phyloP scores from a whole-genome alignment of 371 early-diverging fungal species.

The Apophysomyces ossiformis region DNA sequence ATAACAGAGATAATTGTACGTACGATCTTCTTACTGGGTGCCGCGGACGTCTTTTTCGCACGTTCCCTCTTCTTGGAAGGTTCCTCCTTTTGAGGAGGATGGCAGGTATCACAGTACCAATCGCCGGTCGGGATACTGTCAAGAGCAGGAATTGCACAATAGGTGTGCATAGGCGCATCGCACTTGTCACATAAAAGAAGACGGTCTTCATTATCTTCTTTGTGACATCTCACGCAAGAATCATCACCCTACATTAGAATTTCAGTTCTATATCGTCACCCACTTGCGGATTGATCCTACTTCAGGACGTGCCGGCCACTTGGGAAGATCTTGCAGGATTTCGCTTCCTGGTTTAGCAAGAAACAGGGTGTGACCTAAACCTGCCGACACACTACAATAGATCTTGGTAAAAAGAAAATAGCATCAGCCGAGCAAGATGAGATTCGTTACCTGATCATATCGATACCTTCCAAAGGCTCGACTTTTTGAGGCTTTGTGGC shows the following conservation, averaged over 20 bases:
- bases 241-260: conserved; percentile 33
- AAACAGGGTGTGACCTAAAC: conserved; percentile 46
- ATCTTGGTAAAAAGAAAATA: conserved; percentile 1
- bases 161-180: conserved; percentile 55
- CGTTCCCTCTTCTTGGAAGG: neutral
- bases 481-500: conserved; percentile 48
- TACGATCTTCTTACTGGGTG: neutral
- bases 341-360: conserved; percentile 46
- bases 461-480: conserved; percentile 45
- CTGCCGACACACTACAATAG: conserved; percentile 31
- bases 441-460: conserved; percentile 26
- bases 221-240: conserved; percentile 51
- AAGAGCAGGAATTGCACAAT: conserved; percentile 55
- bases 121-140: conserved; percentile 30
- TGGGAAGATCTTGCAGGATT: conserved; percentile 44
- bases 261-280: neutral
- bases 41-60: neutral
- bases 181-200: conserved; percentile 62
- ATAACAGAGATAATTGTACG: neutral
- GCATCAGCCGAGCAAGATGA: neutral
- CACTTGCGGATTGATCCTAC: conserved; percentile 1
- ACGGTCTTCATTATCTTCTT: conserved; percentile 53
- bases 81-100: conserved; percentile 15
- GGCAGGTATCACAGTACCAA: conserved; percentile 30
- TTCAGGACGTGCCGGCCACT: conserved; percentile 39